Base-by-base conservation (phyloP, 495 filamentous ascomycete genomes). In the Penicillium coprophilum region DNA sequence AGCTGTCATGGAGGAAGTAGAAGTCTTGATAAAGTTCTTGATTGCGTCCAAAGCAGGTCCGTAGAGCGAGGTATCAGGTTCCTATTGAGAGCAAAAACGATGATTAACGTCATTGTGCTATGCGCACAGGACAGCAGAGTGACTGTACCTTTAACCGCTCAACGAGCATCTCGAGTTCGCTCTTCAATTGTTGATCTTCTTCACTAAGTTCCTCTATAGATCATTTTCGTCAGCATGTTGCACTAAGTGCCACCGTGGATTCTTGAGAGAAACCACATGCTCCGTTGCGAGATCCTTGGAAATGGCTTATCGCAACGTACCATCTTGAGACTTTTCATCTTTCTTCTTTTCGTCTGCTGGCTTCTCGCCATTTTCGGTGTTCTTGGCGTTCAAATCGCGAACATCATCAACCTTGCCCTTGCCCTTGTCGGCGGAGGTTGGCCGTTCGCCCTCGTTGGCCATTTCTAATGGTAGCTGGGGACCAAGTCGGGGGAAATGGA, bases 1-100 rank as follows among this genome's bases (percentile, higher is more conserved):
- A 39, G 94, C 94, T 19, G 94, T 99, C 94, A 99, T 97, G 11
- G 94, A 99, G 38, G 90, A 96, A 40, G 94, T 99, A 39, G 94
- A 96, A 39, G 95, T 99, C 77, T 96, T 97, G 77, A 99, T 99
- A 65, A 88, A 94, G 64, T 84, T 89, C 78, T 96, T 96, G 82
- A 99, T 97, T 52, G 90, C 86, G 68, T 97, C 91, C 60, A 99
- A 78, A 40, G 94, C 87, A 52, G 92, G 86, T 66, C 88, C 91
- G 76, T 99, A 97, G 59, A 97, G 89, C 55, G 83, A 83, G 34
- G 84, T 83, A 71, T 99, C 89, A 40, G 87, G 78, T 77, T 96
- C 94, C 90, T 96, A 73, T 44, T 58, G 41, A 11, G 31, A 55
- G 46, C 30, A 49, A 54, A 61, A 56, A 58, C 65, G 50, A 61